Percentiles rank a stretch among this genome's conserved stretches.
Evolutionary conservation across 164 flowering plant genomes (phyloP).

Genomic region (Sedum album): DNA sequence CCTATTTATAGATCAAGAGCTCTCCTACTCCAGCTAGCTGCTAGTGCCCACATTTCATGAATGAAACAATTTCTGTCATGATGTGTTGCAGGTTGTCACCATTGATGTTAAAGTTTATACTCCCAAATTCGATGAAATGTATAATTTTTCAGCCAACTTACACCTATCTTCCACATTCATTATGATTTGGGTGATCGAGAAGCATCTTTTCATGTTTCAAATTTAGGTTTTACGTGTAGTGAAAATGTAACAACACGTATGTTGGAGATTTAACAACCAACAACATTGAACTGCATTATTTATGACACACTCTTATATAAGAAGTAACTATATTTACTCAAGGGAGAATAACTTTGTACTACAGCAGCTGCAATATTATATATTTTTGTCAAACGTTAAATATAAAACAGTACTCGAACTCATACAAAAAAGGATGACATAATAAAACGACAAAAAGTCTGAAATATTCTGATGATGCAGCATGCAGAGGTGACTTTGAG

Average conservation of each 20-base stretch:
- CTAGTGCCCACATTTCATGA: background rate
- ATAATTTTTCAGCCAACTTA: background rate
- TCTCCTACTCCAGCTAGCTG: background rate
- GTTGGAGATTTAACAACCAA: background rate
- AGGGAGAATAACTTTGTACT: too few species aligned
- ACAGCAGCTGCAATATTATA: background rate
- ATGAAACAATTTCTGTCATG: background rate
- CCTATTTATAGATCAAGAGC: too few species aligned
- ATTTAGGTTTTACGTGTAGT: background rate
- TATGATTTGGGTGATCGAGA: background rate
- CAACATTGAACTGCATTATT: conserved; percentile 2
- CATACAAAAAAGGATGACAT: background rate
- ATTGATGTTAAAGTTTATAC: background rate
- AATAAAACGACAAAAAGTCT: background rate
- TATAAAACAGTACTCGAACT: background rate
- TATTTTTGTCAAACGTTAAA: background rate
- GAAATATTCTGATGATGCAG: background rate
- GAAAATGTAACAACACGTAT: background rate
- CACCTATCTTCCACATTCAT: background rate
- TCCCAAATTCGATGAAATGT: background rate
- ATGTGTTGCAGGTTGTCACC: background rate
- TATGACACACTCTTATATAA: background rate
- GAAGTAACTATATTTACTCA: too few species aligned
- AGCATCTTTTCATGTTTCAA: background rate
- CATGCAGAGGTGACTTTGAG: background rate